These are phyloP conservation scores for Dendrobium officinale DNA, from an alignment of 106 monocot species.

Conservation along the genomic window DNA sequence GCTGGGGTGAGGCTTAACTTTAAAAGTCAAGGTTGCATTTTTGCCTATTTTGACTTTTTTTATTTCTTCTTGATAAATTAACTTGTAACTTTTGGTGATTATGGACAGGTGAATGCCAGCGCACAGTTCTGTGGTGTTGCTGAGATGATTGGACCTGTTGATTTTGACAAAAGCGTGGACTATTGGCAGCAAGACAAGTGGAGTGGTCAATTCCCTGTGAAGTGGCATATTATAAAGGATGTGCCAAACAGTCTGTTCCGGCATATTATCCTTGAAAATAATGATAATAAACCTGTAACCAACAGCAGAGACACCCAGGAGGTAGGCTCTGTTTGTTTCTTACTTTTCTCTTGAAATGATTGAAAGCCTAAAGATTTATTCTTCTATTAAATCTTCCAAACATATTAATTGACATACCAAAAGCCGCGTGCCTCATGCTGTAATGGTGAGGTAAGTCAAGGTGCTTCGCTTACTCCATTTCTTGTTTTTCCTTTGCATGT, in stretches of 20 bases:
- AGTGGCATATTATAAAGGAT: constrained; percentile 89
- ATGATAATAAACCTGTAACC: constrained; percentile 93
- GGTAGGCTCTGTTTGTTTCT: constrained; percentile 27
- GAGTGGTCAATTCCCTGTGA: constrained; percentile 84
- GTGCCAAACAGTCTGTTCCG: constrained; percentile 79
- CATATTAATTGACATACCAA: neutral
- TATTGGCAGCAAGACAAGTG: constrained; percentile 97
- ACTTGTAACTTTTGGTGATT: neutral
- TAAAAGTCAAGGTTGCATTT: neutral
- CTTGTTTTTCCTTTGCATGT: neutral
- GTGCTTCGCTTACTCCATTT: neutral
- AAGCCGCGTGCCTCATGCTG: neutral
- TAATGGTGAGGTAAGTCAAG: neutral
- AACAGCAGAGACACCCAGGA: constrained; percentile 98
- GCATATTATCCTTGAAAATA: constrained; percentile 86
- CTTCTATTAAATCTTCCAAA: neutral
- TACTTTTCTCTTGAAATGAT: neutral
- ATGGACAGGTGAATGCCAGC: constrained; percentile 52
- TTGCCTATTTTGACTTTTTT: neutral
- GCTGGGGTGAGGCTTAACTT: neutral
- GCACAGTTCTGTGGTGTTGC: constrained; percentile 92
- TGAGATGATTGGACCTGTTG: constrained; percentile 86
- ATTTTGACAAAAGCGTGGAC: constrained; percentile 89
- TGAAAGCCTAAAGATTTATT: neutral
- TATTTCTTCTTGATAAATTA: constrained; percentile 1